Evolutionary conservation across 495 filamentous ascomycete genomes (phyloP).

Genomic region (Daldinia concentrica): DNA sequence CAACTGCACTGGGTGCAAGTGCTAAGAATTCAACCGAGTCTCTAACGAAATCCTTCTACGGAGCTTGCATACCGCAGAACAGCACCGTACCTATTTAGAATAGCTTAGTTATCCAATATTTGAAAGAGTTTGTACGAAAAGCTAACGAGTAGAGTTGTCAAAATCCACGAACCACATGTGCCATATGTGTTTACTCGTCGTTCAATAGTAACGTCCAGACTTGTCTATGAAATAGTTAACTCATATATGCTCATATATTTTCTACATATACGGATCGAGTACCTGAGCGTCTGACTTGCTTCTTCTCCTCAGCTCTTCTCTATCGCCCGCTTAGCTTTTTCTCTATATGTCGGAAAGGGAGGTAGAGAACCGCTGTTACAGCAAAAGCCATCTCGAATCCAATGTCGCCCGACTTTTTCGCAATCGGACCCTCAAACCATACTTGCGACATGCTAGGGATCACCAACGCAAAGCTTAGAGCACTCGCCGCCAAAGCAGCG

Average conservation of each 20-base stretch:
- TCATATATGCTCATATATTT: not conserved
- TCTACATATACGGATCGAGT: too few relatives aligned
- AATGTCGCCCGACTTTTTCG: conserved; percentile 64
- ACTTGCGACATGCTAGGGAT: conserved; percentile 65
- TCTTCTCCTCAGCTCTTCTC: not conserved
- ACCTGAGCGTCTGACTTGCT: too few relatives aligned
- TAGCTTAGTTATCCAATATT: not conserved
- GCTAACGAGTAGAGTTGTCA: not conserved
- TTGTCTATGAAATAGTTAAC: not conserved
- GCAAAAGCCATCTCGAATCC: conserved; percentile 67
- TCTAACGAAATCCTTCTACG: conserved; percentile 41
- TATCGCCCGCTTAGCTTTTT: conserved; percentile 45
- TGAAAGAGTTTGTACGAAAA: not conserved
- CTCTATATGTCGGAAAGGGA: conserved; percentile 54
- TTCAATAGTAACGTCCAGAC: not conserved
- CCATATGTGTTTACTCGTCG: not conserved
- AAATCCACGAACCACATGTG: not conserved
- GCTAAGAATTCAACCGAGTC: conserved; percentile 46
- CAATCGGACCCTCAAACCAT: conserved; percentile 65
- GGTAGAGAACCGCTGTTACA: conserved; percentile 58
- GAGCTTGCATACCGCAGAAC: conserved; percentile 46
- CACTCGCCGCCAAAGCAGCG: conserved; percentile 54
- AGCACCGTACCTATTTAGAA: conserved; percentile 43
- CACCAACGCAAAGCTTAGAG: conserved; percentile 56
- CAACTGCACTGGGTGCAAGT: conserved; percentile 39